Evolutionary conservation across 2,329 filamentous ascomycete species (phyloP), one percentile per base, ranked within the genome.

Genomic region (Exophiala calicioides): DNA sequence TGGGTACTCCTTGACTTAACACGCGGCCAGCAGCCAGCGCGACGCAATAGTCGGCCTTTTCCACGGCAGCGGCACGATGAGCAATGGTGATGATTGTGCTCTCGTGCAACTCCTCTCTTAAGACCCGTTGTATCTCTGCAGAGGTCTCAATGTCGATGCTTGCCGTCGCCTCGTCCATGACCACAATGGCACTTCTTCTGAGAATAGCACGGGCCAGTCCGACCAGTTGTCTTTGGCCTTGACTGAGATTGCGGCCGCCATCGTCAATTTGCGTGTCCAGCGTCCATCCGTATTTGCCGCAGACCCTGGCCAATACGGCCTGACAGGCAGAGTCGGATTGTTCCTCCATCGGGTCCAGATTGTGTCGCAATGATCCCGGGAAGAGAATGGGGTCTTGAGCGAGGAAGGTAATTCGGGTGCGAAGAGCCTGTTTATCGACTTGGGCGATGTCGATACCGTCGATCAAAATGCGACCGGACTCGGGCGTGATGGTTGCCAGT

Each of bases 331-430:
- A 66, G 58, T 82, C 77, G 2, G 70, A 67, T 62, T 80, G 79
- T 43, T 82, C 75, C 16, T 72, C 67, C 0, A 81, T 70, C 0
- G 82, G 80, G 44, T 85, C 81, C 19, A 85, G 75, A 52, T 85
- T 85, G 39, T 77, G 71, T 2, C 79, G 74, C 64, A 84, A 75
- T 8, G 68, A 77, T 2, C 81, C 81, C 0, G 80, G 77, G 61
- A 85, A 85, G 3, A 85, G 72, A 0, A 85, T 76, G 0, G 82
- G 81, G 39, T 86, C 82, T 61, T 86, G 82, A 0, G 82, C 81
- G 4, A 86, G 74, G 63, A 85, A 85, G 0, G 81, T 84, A 16
- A 85, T 70, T n/a, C 81, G 68, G 8, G 74, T 76, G 13, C 82
- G 79, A 1, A 86, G 71, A 0, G 75, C 70, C 59, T 84, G 77